Percentiles rank a stretch among this genome's conserved stretches.
These are phyloP conservation scores for Ochromonas danica DNA, from an alignment of 108 stramenopile species.

Conservation along the genomic window DNA sequence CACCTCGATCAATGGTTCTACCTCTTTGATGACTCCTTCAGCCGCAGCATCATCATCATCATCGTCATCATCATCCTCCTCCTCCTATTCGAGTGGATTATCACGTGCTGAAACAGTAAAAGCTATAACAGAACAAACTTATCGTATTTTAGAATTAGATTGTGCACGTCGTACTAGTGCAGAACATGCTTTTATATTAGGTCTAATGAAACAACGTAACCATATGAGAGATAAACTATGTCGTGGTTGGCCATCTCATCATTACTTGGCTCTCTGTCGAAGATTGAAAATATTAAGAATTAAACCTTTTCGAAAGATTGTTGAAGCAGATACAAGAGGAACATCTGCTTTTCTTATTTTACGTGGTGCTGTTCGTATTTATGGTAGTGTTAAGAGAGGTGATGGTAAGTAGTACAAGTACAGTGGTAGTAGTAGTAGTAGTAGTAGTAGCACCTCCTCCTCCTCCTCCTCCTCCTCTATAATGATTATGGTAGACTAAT, in stretches of 20 bases:
- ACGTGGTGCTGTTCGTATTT: slow-evolving; percentile 28
- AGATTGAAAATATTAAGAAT: neutral
- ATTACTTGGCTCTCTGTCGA: neutral
- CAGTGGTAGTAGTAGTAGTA: no score
- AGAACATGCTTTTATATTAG: slow-evolving; percentile 28
- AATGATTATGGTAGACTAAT: no score
- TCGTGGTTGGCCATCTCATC: slow-evolving; percentile 19
- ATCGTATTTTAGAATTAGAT: slow-evolving; percentile 1
- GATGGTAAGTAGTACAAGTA: neutral
- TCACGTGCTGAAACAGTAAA: neutral
- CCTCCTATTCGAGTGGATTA: no score
- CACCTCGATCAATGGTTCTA: no score
- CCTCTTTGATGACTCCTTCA: no score
- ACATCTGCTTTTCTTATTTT: slow-evolving; percentile 26
- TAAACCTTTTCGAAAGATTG: slow-evolving; percentile 8
- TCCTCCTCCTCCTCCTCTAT: no score
- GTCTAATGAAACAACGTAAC: slow-evolving; percentile 25
- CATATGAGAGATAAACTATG: slow-evolving; percentile 12
- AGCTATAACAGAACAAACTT: neutral
- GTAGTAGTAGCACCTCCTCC: no score
- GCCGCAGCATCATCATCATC: slow-evolving; percentile 13
- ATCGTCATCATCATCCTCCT: neutral
- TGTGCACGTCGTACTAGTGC: neutral
- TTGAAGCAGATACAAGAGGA: slow-evolving; percentile 24
- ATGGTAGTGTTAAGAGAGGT: neutral